Conservation (phyloP, 1,284 basidiomycete genomes). For the Trametes versicolor region DNA sequence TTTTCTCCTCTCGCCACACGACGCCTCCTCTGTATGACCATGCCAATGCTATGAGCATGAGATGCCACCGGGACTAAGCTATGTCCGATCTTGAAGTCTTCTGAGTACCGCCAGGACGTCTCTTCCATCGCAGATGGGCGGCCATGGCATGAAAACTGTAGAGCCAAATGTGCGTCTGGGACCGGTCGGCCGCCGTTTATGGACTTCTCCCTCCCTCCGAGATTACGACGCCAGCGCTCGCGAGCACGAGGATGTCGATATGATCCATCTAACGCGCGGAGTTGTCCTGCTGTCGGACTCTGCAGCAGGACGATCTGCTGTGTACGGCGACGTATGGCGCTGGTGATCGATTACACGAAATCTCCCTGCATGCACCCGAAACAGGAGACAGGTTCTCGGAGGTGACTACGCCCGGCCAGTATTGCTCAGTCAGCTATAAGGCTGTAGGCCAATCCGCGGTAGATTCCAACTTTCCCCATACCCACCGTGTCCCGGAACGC, state of each 20-base stretch:
- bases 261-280: neutral
- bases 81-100: neutral
- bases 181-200: neutral
- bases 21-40: slow-evolving; percentile 46
- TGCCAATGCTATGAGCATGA: slow-evolving; percentile 43
- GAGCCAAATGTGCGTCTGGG: neutral
- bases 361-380: slow-evolving; percentile 9
- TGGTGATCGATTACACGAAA: slow-evolving; percentile 22
- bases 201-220: neutral
- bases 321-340: neutral
- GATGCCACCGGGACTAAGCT: slow-evolving; percentile 18
- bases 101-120: neutral
- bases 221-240: neutral
- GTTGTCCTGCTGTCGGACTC: neutral
- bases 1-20: slow-evolving; percentile 37
- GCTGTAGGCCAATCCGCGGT: neutral
- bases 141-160: neutral
- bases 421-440: slow-evolving; percentile 21
- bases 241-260: slow-evolving; percentile 7
- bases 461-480: neutral
- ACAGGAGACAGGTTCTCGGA: slow-evolving; percentile 14
- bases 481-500: neutral
- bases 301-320: neutral
- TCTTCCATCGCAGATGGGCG: slow-evolving; percentile 2
- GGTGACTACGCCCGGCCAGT: neutral